These are phyloP conservation scores for Sarocladiaceae sp. DNA, from an alignment of 2,329 filamentous ascomycete genomes.

Conservation along the genomic window DNA sequence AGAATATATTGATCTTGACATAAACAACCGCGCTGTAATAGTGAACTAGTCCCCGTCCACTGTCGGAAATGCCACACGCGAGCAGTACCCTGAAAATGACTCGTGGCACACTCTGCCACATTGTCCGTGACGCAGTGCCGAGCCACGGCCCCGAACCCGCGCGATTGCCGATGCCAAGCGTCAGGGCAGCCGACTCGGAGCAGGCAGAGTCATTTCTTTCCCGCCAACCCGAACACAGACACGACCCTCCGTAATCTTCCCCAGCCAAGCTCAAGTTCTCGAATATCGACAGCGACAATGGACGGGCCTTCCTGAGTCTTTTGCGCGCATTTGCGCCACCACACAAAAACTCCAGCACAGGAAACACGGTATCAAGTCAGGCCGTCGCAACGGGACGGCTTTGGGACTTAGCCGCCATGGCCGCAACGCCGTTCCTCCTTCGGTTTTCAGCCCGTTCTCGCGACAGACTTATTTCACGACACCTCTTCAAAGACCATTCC, in stretches of 20 bases:
- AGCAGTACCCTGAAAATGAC: too few relatives aligned
- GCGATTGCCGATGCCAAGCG: slow-evolving; percentile 5
- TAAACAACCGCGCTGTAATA: too few relatives aligned
- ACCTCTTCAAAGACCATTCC: not conserved
- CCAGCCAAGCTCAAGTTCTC: not conserved
- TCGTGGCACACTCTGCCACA: not conserved
- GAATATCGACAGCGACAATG: not conserved
- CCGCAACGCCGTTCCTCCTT: slow-evolving; percentile 9
- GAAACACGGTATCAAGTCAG: too few relatives aligned
- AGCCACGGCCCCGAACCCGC: not conserved
- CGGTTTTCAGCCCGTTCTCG: slow-evolving; percentile 16
- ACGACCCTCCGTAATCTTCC: not conserved
- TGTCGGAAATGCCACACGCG: too few relatives aligned
- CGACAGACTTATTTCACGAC: not conserved
- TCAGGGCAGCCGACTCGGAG: not conserved
- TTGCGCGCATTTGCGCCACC: too few relatives aligned
- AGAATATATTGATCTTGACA: too few relatives aligned
- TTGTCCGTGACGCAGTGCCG: not conserved
- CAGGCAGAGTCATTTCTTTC: not conserved
- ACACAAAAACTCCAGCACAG: too few relatives aligned
- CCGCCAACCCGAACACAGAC: not conserved
- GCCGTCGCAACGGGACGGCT: too few relatives aligned
- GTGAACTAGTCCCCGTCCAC: too few relatives aligned
- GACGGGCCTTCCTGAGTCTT: not conserved
- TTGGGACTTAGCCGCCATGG: not conserved